These are phyloP conservation scores for Penicillium tannophilum DNA, from an alignment of 495 filamentous ascomycete species.

Conservation along the genomic window DNA sequence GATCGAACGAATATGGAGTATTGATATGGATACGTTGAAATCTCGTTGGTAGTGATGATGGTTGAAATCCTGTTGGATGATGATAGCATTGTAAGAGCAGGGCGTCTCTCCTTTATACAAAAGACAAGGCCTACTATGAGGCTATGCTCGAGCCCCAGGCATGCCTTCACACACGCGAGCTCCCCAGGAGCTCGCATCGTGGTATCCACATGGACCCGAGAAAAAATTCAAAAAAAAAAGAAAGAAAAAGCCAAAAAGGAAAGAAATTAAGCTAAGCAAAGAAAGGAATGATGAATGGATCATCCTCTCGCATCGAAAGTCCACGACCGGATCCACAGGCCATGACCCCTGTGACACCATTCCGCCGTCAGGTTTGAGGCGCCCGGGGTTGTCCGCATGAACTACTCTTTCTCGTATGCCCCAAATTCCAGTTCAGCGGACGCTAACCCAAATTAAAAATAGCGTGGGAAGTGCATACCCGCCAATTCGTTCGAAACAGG, in stretches of 20 bases:
- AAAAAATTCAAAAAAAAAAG: conserved; percentile 3
- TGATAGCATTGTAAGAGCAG: conserved; percentile 10
- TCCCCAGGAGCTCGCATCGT: conserved; percentile 22
- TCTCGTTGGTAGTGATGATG: conserved; percentile 4
- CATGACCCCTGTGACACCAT: conserved; percentile 26
- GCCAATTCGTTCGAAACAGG: conserved; percentile 25
- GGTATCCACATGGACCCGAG: conserved; percentile 27
- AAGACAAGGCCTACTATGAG: conserved; percentile 9
- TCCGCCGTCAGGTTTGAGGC: conserved; percentile 16
- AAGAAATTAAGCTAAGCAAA: conserved; percentile 7
- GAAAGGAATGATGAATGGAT: conserved; percentile 28
- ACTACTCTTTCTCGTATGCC: conserved; percentile 24
- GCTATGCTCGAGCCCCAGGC: conserved; percentile 17
- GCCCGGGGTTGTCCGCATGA: conserved; percentile 9
- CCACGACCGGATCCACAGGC: conserved; percentile 20
- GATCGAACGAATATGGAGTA: neutral
- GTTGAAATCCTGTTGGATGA: conserved; percentile 6
- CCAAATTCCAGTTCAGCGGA: conserved; percentile 19
- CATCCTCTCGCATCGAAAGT: conserved; percentile 22
- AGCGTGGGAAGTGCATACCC: conserved; percentile 24
- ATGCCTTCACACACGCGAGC: conserved; percentile 33
- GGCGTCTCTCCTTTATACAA: conserved; percentile 26
- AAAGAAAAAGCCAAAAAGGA: conserved; percentile 1
- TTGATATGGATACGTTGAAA: neutral
- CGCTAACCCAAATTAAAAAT: conserved; percentile 11